Percentiles rank a stretch among this genome's conserved stretches.
phyloP scores from a whole-genome alignment of 257 asterid genomes.

The Solanum neorickii region DNA sequence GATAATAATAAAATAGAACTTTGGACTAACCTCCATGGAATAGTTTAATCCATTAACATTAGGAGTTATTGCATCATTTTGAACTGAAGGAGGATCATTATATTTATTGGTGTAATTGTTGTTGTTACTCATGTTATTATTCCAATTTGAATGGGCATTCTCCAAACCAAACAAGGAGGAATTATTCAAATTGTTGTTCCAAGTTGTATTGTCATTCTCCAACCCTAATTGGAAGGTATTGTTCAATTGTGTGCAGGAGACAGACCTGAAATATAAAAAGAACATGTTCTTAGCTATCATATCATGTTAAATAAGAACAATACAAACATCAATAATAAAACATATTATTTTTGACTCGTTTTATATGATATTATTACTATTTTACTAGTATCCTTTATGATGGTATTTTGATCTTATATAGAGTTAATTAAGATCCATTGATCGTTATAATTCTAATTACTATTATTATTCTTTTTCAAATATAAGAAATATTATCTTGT shows the following conservation, averaged over 20 bases:
- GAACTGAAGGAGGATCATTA: background rate
- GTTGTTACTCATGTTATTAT: background rate
- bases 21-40: background rate
- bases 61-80: background rate
- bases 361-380: background rate
- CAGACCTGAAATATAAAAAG: background rate
- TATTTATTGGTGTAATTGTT: background rate
- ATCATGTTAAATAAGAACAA: background rate
- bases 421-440: no score
- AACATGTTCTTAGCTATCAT: background rate
- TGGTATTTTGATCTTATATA: no score
- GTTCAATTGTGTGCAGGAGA: background rate
- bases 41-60: background rate
- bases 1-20: background rate
- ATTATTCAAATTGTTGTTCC: background rate
- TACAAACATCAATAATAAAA: background rate
- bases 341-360: background rate
- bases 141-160: background rate
- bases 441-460: no score
- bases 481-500: no score
- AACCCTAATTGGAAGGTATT: background rate
- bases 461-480: no score
- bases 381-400: no score
- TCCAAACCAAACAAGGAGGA: no score
- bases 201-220: background rate